Percentiles rank a stretch among this genome's conserved stretches.
phyloP scores from a whole-genome alignment of 176 grass and related monocot genomes.

The Microstegium vimineum region DNA sequence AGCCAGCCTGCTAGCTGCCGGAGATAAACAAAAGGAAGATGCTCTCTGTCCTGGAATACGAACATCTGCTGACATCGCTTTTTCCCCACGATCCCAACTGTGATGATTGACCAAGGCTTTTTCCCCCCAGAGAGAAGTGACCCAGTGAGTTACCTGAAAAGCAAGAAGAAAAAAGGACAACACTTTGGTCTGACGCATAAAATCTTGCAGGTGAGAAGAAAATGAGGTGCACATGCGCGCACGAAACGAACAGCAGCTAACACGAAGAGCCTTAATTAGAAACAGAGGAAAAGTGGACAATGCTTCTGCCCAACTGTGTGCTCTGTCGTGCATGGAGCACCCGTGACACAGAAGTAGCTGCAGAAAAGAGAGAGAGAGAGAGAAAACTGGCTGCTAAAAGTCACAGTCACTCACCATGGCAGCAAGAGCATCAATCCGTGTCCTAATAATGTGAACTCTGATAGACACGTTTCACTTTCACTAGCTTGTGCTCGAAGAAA shows the following conservation, averaged over 20 bases:
- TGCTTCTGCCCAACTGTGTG: conserved; percentile 11
- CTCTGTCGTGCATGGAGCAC: conserved; percentile 36
- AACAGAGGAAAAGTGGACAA: conserved; percentile 26
- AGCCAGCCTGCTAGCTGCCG: conserved; percentile 30
- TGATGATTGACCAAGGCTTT: conserved; percentile 46
- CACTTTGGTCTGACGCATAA: conserved; percentile 49
- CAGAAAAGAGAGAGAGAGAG: conserved; percentile 20
- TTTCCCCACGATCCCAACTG: conserved; percentile 44
- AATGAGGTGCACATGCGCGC: conserved; percentile 55
- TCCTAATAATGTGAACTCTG: conserved; percentile 18
- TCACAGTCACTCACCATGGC: conserved; percentile 34
- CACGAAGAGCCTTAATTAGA: conserved; percentile 36
- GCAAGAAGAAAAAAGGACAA: conserved; percentile 30
- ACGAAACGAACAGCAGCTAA: conserved; percentile 21
- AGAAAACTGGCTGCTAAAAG: neutral
- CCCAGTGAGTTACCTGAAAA: conserved; percentile 59
- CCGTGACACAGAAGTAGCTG: conserved; percentile 40
- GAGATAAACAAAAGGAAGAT: conserved; percentile 58
- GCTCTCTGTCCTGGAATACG: conserved; percentile 46
- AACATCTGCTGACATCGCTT: conserved; percentile 35
- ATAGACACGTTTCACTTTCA: conserved; percentile 40
- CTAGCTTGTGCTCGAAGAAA: conserved; percentile 30
- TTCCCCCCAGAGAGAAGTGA: conserved; percentile 29
- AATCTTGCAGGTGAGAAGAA: conserved; percentile 48
- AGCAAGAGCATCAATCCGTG: conserved; percentile 24